Base-by-base conservation (phyloP, 352 stramenopile genomes). In the Blastocystis sp. region DNA sequence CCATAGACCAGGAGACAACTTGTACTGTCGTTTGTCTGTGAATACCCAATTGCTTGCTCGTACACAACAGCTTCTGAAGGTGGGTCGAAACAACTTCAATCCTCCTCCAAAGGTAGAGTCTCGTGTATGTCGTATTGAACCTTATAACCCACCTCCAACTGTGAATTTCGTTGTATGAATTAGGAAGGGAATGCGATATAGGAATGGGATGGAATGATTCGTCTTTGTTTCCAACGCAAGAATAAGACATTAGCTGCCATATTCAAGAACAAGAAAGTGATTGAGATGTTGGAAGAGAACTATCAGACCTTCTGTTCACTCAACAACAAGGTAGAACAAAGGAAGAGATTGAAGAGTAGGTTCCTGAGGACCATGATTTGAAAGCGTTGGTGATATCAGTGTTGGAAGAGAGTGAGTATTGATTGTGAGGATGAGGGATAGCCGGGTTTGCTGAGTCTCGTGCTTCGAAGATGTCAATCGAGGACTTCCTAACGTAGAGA, bases 171-270 rank as follows among this genome's bases (percentile, higher is more conserved):
- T 35, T n/a, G n/a, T n/a, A n/a, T n/a, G n/a, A n/a, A n/a, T n/a
- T n/a, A n/a, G n/a, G n/a, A n/a, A n/a, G n/a, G n/a, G n/a, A n/a
- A n/a, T n/a, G n/a, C n/a, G n/a, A n/a, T n/a, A n/a, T n/a, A n/a
- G 86, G 96, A 99, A 91, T 99, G 96, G 96, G 97, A 99, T 90
- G 97, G 96, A 49, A 97, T 99, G 93, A 94, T 99, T 88, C 95
- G 97, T 88, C 93, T 99, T 88, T 91, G 98, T 59, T 99, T 99
- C 90, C 98, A 98, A 91, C 92, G 97, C 49, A 99, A 99, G 91
- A 98, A 99, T 91, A 99, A 99, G 92, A 99, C 95, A 46, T 90
- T 99, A 27, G 92, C 96, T 86, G 93, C 95, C 52, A 94, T 95
- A 21, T 94, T 99, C 88, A 96, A 94, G 42, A 98, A 95, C 43